These are phyloP conservation scores for Penicillium odoratum DNA, from an alignment of 495 filamentous ascomycete species.

Conservation along the genomic window DNA sequence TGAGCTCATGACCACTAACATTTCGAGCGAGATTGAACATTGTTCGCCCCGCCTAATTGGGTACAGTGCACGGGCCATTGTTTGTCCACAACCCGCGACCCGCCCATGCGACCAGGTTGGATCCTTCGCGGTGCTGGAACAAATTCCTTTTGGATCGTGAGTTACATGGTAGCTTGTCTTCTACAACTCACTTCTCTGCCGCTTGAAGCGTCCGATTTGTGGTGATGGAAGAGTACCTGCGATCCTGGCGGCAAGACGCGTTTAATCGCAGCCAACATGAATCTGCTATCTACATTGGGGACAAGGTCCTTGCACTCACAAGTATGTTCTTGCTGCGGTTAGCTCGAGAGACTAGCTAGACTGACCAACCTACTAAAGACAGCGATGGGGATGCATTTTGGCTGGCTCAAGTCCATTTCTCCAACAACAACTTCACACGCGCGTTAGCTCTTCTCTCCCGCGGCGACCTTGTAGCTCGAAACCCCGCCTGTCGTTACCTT, in stretches of 20 bases:
- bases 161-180: background rate
- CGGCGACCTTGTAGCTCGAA: slow-evolving; percentile 77
- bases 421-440: slow-evolving; percentile 87
- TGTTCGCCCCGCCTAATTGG: background rate
- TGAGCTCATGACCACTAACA: background rate
- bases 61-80: slow-evolving; percentile 26
- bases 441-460: slow-evolving; percentile 82
- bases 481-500: slow-evolving; percentile 84
- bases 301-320: slow-evolving; percentile 93
- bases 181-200: background rate
- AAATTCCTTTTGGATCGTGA: background rate
- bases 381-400: slow-evolving; percentile 89
- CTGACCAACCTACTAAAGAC: slow-evolving; percentile 52
- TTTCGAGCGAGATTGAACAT: background rate
- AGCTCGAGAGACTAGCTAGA: slow-evolving; percentile 10
- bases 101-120: slow-evolving; percentile 20
- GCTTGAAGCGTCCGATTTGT: background rate
- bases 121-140: slow-evolving; percentile 12
- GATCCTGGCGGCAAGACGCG: slow-evolving; percentile 90
- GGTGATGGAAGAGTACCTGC: slow-evolving; percentile 85
- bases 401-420: slow-evolving; percentile 93
- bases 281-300: slow-evolving; percentile 91
- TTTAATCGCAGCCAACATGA: slow-evolving; percentile 93
- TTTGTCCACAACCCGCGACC: slow-evolving; percentile 28
- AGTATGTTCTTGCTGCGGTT: slow-evolving; percentile 49